A percentile compares a stretch with the other conserved stretches of the same genome.
Evolutionary conservation across 345 rosid genomes (phyloP).

Genomic region (Hibiscus syriacus): DNA sequence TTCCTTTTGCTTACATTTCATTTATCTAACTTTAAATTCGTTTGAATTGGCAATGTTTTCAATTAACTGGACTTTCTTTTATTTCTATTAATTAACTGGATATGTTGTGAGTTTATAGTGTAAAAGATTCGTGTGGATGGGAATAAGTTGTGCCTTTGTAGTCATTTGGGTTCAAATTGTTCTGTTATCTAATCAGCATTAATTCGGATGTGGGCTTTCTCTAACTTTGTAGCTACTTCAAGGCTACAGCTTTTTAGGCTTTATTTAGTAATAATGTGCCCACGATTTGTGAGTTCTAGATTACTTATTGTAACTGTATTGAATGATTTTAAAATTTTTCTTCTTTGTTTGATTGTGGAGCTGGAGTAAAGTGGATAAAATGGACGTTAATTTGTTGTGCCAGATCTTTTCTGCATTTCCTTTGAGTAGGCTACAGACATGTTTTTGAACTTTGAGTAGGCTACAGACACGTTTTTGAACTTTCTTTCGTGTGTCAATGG

Average conservation of each 20-base stretch:
- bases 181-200: too few relatives aligned
- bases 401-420: background rate
- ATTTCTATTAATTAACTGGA: background rate
- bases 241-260: background rate
- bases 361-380: background rate
- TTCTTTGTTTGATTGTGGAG: background rate
- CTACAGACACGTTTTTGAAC: background rate
- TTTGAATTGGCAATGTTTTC: constrained; percentile 3
- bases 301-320: background rate
- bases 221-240: background rate
- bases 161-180: too few relatives aligned
- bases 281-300: background rate
- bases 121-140: background rate
- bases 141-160: too few relatives aligned
- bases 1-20: background rate
- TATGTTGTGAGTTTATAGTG: background rate
- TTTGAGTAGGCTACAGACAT: background rate
- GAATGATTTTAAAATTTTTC: background rate
- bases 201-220: background rate
- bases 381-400: background rate
- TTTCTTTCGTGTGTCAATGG: background rate
- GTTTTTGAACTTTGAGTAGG: background rate
- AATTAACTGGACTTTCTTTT: background rate
- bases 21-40: constrained; percentile 1
- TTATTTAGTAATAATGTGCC: background rate